Base-by-base conservation (phyloP, 768 basidiomycete genomes). In the Mrakia blollopis region DNA sequence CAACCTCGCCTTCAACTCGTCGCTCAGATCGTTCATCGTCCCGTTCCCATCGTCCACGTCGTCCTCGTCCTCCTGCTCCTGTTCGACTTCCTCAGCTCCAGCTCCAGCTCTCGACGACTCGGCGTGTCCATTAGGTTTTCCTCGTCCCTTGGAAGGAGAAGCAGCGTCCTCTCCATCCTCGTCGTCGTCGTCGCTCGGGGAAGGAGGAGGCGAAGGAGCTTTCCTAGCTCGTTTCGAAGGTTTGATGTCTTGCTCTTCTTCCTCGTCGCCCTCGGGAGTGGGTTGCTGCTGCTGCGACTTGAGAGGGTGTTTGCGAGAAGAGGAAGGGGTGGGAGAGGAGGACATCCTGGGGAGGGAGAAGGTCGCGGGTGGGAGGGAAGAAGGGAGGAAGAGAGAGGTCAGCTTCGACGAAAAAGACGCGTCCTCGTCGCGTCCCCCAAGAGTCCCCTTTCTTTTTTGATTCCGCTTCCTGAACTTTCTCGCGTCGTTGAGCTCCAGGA, bases 1-100 rank as follows among this genome's bases (percentile, higher is more conserved):
- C 7, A 77, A 61, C 37, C 70, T 65, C 35, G 67, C 61, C n/a
- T 41, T 41, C 21, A 52, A 60, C 63, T 77, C 76, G 9, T 63
- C 70, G 14, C 70, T 72, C 1, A 77, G 67, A 16, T 78, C 86
- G 81, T 69, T 85, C 84, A 57, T 86, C 82, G 69, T 88, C 87
- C 69, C 90, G 84, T 75, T 89, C 89, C 73, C 89, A 85, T 52
- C 91, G 88, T 71, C 89, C 85, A 62, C 87, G 79, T 85, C 85
- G 73, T 83, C 86, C 79, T 85, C 85, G 79, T 84, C 85, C 81
- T 82, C 79, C 86, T 87, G n/a, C 80, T 86, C 88, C 79, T 85
- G 67, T n/a, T 62, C 32, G 0, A 54, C 86, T 82, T 84, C 84
- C 77, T 28, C 32, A 28, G 8, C 71, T 0, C 2, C 52, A 23